A percentile compares a stretch with the other conserved stretches of the same genome.
These are phyloP conservation scores for Trichomonas vaginalis DNA, from an alignment of 208 protist species.

Conservation along the genomic window DNA sequence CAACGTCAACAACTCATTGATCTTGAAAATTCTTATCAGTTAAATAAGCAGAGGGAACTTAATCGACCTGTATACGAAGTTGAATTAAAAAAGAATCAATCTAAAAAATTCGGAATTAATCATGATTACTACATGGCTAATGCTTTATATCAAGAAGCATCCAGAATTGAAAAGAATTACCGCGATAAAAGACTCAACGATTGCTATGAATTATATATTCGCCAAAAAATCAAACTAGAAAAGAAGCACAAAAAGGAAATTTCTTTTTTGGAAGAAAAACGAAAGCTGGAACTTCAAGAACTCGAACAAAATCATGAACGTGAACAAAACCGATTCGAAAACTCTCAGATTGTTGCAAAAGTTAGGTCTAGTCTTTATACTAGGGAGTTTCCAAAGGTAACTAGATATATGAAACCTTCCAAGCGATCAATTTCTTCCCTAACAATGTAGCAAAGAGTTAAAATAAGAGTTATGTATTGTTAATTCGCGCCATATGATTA, in stretches of 20 bases:
- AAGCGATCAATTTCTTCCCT: background rate
- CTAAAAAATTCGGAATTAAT: background rate
- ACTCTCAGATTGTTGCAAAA: background rate
- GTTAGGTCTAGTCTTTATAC: background rate
- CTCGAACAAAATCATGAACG: background rate
- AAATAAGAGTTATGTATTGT: too few species aligned
- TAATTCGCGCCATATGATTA: too few species aligned
- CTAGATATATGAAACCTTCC: background rate
- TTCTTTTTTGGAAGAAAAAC: background rate
- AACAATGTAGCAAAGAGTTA: too few species aligned
- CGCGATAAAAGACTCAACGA: background rate
- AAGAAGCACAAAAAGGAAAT: background rate
- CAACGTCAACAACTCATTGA: background rate
- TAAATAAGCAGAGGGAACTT: background rate
- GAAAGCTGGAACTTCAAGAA: background rate
- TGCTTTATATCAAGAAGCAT: background rate
- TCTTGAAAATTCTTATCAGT: background rate
- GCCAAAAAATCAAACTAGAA: background rate
- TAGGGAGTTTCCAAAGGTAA: background rate
- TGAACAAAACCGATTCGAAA: background rate
- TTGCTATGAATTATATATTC: background rate
- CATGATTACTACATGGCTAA: background rate
- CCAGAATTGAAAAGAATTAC: background rate
- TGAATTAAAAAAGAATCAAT: background rate
- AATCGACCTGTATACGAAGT: background rate